These are phyloP conservation scores for Schoenoplectus tabernaemontani DNA, from an alignment of 202 grass and related monocot species.

Conservation along the genomic window DNA sequence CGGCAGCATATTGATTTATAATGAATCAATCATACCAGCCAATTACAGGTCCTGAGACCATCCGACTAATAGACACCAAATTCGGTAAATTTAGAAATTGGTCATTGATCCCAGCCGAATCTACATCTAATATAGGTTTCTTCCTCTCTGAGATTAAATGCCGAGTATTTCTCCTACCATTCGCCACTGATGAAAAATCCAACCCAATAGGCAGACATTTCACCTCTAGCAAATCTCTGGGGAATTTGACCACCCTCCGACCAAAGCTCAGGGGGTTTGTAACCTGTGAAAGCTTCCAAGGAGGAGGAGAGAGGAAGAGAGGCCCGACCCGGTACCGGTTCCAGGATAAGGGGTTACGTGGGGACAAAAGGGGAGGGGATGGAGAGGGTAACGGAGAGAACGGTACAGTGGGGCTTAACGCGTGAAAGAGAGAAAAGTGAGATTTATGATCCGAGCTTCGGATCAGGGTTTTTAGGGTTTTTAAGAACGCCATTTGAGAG, in stretches of 20 bases:
- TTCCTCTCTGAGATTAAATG: conserved; percentile 4
- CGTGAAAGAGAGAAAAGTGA: conserved; percentile 10
- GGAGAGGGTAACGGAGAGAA: conserved; percentile 19
- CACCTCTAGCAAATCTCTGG: conserved; percentile 34
- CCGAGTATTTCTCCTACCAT: conserved; percentile 19
- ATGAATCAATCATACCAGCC: conserved; percentile 48
- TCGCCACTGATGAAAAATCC: conserved; percentile 29
- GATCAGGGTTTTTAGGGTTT: conserved; percentile 56
- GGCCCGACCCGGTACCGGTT: conserved; percentile 21
- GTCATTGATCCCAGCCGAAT: conserved; percentile 27
- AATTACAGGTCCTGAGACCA: conserved; percentile 86
- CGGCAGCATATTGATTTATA: neutral
- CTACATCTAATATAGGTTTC: neutral
- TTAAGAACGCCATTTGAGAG: conserved; percentile 50
- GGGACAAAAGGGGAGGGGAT: neutral
- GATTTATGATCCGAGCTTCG: conserved; percentile 26
- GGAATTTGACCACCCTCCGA: conserved; percentile 29
- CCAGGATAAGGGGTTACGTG: neutral
- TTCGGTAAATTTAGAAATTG: conserved; percentile 90
- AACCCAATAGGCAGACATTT: conserved; percentile 36
- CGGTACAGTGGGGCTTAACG: conserved; percentile 20
- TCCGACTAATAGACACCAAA: conserved; percentile 83
- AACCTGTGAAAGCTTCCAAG: conserved; percentile 63
- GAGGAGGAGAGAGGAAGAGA: conserved; percentile 48
- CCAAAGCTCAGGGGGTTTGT: conserved; percentile 50